A percentile compares a stretch with the other conserved stretches of the same genome.
Conservation (phyloP, 345 rosid genomes). For the Sapria himalayana region DNA sequence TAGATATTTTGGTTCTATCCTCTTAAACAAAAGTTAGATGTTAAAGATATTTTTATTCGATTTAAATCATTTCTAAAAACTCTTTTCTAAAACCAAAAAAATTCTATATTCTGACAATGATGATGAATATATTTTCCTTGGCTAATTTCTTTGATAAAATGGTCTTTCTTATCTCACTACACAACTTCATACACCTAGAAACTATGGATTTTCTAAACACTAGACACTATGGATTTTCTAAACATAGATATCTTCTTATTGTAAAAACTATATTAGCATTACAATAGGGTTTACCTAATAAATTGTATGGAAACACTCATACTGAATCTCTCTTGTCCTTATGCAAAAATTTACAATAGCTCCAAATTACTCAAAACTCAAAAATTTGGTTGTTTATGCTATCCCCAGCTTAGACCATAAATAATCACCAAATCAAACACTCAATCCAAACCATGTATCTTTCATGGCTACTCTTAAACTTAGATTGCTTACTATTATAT, state of each 20-base stretch:
- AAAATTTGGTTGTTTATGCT: slow-evolving; percentile 2
- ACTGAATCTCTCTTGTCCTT: neutral
- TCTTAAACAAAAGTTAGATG: neutral
- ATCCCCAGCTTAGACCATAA: neutral
- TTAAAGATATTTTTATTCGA: neutral
- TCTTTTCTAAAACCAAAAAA: neutral
- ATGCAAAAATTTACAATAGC: fast-evolving
- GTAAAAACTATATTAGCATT: neutral
- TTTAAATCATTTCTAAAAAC: neutral
- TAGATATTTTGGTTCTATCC: neutral
- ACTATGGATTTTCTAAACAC: no score
- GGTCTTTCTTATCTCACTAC: neutral
- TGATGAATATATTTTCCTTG: neutral
- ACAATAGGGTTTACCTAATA: neutral
- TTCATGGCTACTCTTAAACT: neutral
- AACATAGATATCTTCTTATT: neutral
- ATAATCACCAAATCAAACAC: neutral
- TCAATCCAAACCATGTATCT: neutral
- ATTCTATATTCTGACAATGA: neutral
- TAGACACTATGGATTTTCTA: neutral
- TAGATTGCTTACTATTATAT: neutral
- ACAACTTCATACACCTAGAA: neutral
- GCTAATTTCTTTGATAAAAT: neutral
- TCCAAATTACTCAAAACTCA: neutral
- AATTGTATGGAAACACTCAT: neutral